Evolutionary conservation across 345 rosid genomes (phyloP), one percentile per base, ranked within the genome.

Genomic region (Dimocarpus longan): DNA sequence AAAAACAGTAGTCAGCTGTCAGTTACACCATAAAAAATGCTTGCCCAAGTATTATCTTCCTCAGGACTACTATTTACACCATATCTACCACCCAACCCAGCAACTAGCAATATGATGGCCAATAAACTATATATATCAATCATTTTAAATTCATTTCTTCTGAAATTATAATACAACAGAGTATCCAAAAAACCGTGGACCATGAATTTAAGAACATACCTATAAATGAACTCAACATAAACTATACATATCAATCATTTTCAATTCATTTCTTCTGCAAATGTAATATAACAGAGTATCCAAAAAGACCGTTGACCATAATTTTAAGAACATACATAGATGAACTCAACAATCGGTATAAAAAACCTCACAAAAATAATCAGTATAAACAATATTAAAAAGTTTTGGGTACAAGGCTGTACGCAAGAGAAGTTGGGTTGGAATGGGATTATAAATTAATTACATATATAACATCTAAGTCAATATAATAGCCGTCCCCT

Each of bases 1-100:
- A 62, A 21, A 74, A 9, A 60, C 22, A 42, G 15, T 62, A 60
- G 68, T 54, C 72, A 76, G 56, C 50, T 19, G 77, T 54, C 79
- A 76, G 56, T 66, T 19, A 37, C 37, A n/a, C 44, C 54, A 24
- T 4, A 76, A 16, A 76, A 65, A 39, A 32, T 21, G 62, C 10
- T 66, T 37, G 5, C 62, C 43, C 60, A 48, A 66, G 44, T 65
- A 48, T 2, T 19, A 48, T 4, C 78, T 28, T 8, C 26, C 59
- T 65, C 3, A 3, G 13, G 43, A 43, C 19, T 10, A 16, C 10
- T 6, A 44, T 74, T 50, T 24, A 62, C 15, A 52, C 10, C 75
- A 54, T 26, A 54, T 1, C 76, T 13, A 60, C 68, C 63, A 73
- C 37, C 76, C 39, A 13, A 73, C 6, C 22, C 21, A 22, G 37